These are phyloP conservation scores for Globisporangium mamillatum DNA, from an alignment of 352 stramenopile genomes.

Conservation along the genomic window DNA sequence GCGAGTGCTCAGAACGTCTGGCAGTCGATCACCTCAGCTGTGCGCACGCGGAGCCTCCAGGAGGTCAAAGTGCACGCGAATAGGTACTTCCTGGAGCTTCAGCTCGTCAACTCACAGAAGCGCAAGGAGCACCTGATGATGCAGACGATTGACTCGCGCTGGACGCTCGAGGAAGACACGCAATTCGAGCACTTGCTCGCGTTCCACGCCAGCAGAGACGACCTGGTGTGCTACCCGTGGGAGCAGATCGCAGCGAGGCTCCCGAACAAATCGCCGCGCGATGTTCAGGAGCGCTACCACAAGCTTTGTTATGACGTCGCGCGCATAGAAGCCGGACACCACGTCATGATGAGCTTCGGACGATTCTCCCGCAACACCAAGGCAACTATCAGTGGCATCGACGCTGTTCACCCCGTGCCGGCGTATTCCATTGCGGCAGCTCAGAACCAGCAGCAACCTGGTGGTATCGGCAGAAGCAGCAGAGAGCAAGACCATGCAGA, in stretches of 20 bases:
- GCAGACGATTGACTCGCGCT: slow-evolving; percentile 53
- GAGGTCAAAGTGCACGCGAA: slow-evolving; percentile 50
- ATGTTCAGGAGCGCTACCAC: slow-evolving; percentile 63
- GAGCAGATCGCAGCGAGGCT: slow-evolving; percentile 51
- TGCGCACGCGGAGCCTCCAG: slow-evolving; percentile 45
- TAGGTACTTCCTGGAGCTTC: slow-evolving; percentile 50
- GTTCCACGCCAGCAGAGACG: slow-evolving; percentile 20
- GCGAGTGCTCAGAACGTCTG: slow-evolving; percentile 41
- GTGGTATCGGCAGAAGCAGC: background rate
- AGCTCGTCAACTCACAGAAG: slow-evolving; percentile 36
- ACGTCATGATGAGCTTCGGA: slow-evolving; percentile 56
- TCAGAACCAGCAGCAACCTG: background rate
- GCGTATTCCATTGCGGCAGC: background rate
- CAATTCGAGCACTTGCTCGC: slow-evolving; percentile 68
- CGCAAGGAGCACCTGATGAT: slow-evolving; percentile 48
- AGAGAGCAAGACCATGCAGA: slow-evolving; percentile 11
- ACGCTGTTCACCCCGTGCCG: background rate
- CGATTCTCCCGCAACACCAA: slow-evolving; percentile 27
- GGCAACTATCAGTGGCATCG: slow-evolving; percentile 9
- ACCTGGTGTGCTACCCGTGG: slow-evolving; percentile 53
- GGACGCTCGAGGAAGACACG: slow-evolving; percentile 61
- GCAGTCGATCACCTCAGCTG: slow-evolving; percentile 51
- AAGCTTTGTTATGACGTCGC: slow-evolving; percentile 77
- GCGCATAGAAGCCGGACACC: slow-evolving; percentile 62
- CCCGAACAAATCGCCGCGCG: slow-evolving; percentile 43